Percentiles rank a stretch among this genome's conserved stretches.
These are phyloP conservation scores for Amylocystis lapponica DNA, from an alignment of 768 basidiomycete species.

Conservation along the genomic window DNA sequence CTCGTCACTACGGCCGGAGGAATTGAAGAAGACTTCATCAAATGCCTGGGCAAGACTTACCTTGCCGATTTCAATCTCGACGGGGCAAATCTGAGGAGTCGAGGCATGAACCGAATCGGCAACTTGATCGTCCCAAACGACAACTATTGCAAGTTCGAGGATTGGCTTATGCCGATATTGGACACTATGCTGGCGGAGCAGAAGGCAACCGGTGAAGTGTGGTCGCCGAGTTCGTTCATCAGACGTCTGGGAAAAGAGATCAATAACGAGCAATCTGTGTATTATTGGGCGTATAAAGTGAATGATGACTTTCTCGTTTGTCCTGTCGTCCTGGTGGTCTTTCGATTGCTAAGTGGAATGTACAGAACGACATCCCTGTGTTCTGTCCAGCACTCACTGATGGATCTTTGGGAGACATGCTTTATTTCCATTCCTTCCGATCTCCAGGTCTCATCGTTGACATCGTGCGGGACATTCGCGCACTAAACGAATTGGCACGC, in stretches of 20 bases:
- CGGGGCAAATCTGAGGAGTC: constrained; percentile 78
- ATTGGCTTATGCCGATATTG: constrained; percentile 96
- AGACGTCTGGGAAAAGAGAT: constrained; percentile 94
- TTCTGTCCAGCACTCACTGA: constrained; percentile 98
- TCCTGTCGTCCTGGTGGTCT: constrained; percentile 12
- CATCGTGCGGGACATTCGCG: constrained; percentile 91
- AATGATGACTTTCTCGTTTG: constrained; percentile 28
- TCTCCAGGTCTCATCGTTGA: constrained; percentile 82
- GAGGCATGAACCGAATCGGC: constrained; percentile 96
- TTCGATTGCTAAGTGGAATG: constrained; percentile 21
- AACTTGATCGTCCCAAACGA: constrained; percentile 96
- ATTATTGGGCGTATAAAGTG: constrained; percentile 99
- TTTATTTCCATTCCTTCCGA: constrained; percentile 96
- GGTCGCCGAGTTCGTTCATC: constrained; percentile 96
- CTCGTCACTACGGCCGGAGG: constrained; percentile 98
- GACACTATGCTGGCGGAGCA: constrained; percentile 90
- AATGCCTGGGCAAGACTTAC: constrained; percentile 96
- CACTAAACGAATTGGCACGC: constrained; percentile 84
- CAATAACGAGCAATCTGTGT: constrained; percentile 93
- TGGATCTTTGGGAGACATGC: constrained; percentile 97
- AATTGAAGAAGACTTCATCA: constrained; percentile 98
- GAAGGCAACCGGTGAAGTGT: constrained; percentile 56
- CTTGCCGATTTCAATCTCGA: constrained; percentile 90
- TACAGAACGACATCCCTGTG: constrained; percentile 94
- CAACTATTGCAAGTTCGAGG: constrained; percentile 99